Evolutionary conservation across 208 protist species (phyloP).

Genomic region (Trypanosoma avium): DNA sequence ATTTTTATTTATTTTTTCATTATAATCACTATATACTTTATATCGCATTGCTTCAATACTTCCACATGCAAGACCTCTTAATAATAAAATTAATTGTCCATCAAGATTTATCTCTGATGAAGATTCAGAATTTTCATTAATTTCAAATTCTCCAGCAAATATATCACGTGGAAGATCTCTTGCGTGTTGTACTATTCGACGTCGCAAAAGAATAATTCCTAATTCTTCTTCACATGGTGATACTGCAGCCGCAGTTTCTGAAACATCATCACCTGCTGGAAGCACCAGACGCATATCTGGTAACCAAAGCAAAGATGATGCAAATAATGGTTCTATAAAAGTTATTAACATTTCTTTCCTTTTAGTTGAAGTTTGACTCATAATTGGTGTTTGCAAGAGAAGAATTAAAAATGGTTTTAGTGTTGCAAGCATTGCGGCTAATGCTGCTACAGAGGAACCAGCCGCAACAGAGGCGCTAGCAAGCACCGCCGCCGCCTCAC

Average conservation of each 20-base stretch:
- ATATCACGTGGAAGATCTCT: conserved; percentile 11
- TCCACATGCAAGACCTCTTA: conserved; percentile 9
- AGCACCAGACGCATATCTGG: conserved; percentile 21
- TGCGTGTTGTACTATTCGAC: conserved; percentile 12
- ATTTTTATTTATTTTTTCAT: neutral
- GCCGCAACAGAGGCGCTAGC: conserved; percentile 4
- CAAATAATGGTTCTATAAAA: conserved; percentile 3
- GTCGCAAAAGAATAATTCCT: neutral
- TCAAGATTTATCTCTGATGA: conserved; percentile 12
- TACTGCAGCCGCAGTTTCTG: neutral
- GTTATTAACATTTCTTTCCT: no score
- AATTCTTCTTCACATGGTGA: conserved; percentile 2
- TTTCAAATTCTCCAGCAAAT: conserved; percentile 8
- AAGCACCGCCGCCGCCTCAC: conserved; percentile 1
- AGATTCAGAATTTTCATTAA: neutral
- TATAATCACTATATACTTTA: neutral
- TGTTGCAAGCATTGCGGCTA: conserved; percentile 12
- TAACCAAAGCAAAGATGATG: conserved; percentile 20
- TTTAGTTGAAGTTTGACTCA: no score
- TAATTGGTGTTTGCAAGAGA: no score
- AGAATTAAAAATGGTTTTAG: neutral
- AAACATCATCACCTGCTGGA: neutral
- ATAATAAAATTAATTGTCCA: conserved; percentile 16
- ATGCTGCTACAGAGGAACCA: conserved; percentile 15
- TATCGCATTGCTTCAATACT: neutral